Evolutionary conservation across 2,329 filamentous ascomycete genomes (phyloP).

Genomic region (Claviceps cyperi): DNA sequence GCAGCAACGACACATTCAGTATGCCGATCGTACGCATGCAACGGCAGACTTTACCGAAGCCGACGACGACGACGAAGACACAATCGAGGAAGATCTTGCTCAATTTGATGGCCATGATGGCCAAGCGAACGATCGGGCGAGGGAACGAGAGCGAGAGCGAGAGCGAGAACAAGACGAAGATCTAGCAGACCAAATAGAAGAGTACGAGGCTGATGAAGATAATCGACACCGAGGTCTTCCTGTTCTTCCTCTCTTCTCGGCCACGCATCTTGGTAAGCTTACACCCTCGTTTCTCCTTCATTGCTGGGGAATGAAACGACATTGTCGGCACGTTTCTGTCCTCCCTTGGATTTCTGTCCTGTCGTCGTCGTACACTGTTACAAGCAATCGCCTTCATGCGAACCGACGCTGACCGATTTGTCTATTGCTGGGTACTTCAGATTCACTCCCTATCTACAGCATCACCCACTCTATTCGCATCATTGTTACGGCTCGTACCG

Average conservation of each 20-base stretch:
- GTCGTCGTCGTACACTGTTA: background rate
- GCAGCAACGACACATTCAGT: conserved; percentile 13
- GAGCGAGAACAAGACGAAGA: conserved; percentile 29
- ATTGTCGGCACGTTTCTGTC: too few relatives aligned
- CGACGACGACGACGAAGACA: conserved; percentile 36
- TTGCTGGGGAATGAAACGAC: too few relatives aligned
- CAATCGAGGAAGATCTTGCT: conserved; percentile 20
- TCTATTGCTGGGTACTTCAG: conserved; percentile 26
- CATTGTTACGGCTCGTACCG: conserved; percentile 69
- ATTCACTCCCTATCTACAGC: conserved; percentile 76
- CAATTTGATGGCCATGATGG: conserved; percentile 30
- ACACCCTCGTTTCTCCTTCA: too few relatives aligned
- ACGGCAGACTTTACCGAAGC: conserved; percentile 52
- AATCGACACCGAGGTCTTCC: conserved; percentile 24
- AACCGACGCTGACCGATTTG: background rate
- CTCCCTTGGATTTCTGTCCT: too few relatives aligned
- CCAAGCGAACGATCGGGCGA: conserved; percentile 32
- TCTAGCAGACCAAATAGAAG: conserved; percentile 26
- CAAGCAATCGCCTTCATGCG: background rate
- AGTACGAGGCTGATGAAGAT: conserved; percentile 17
- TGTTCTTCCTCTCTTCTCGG: conserved; percentile 64
- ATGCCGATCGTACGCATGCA: conserved; percentile 29
- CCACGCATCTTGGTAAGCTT: conserved; percentile 54
- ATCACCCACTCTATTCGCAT: conserved; percentile 82
- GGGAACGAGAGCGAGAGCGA: conserved; percentile 25